Base-by-base conservation (phyloP, 2,329 filamentous ascomycete species). In the Bertia moriformis region DNA sequence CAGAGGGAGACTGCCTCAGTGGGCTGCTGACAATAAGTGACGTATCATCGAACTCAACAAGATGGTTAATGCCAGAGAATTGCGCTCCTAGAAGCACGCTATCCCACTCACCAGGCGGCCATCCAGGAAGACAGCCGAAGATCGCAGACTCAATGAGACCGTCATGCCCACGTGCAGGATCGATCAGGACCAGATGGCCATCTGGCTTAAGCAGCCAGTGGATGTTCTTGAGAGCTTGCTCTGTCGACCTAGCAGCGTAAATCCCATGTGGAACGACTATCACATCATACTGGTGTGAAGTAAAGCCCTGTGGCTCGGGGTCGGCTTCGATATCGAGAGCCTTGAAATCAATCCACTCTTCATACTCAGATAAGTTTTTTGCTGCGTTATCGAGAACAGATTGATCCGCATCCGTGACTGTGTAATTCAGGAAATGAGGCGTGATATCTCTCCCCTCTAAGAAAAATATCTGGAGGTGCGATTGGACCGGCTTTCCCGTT, bases 181-280 rank as follows among this genome's bases (percentile, higher is more conserved):
- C 24, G 10, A 29, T n/a, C 10, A 29, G 10, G n/a, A 29, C n/a
- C 24, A 29, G 24, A 29, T 29, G 24, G 10, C 24, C 24, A 10
- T 29, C 10, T n/a, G 24, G 24, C 24, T 29, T 29, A 10, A 29
- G 24, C 10, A 29, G 24, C 24, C 10, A 10, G 24, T 29, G 24
- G n/a, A 29, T 29, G n/a, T n/a, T 29, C 24, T n/a, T 29, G 24
- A 29, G 24, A 29, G 24, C 24, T 29, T 29, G 24, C 24, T 10
- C 10, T n/a, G 10, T 29, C 10, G 24, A 29, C n/a, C 10, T 10
- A 2, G 57, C 60, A 1, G 57, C 56, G 30, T 62, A 56, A 3
- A 64, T 45, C 1, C 60, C 58, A 22, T 61, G 51, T 12, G 53
- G 52, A 1, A 59, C 60, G 39, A 65, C 45, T 3, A 63, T 44